Evolutionary conservation across 345 rosid genomes (phyloP).

Genomic region (Salix viminalis): DNA sequence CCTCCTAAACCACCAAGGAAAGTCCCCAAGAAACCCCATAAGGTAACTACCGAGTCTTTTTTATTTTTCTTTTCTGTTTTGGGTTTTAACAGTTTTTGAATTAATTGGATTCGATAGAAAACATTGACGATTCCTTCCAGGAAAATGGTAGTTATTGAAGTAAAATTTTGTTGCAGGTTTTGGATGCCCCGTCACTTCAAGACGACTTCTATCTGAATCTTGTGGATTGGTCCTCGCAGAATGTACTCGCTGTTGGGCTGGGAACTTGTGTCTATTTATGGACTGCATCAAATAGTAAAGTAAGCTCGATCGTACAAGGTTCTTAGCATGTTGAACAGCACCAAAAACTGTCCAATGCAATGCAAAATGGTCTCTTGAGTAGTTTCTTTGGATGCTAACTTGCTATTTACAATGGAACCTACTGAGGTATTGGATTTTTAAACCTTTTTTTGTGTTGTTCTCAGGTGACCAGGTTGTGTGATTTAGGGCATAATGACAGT

Average conservation of each 20-base stretch:
- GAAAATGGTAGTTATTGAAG: neutral
- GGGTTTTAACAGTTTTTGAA: neutral
- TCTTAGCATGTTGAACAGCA: neutral
- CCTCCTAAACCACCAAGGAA: slow-evolving; percentile 86
- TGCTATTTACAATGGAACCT: neutral
- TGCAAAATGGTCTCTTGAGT: neutral
- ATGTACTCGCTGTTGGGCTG: slow-evolving; percentile 90
- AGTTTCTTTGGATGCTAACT: neutral
- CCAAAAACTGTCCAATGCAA: neutral
- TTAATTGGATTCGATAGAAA: neutral
- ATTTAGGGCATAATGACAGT: slow-evolving; percentile 77
- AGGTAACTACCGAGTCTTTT: slow-evolving; percentile 39
- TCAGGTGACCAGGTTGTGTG: slow-evolving; percentile 93
- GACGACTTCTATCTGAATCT: slow-evolving; percentile 96
- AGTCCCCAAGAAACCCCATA: slow-evolving; percentile 94
- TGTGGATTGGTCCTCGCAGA: slow-evolving; percentile 98
- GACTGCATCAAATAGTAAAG: slow-evolving; percentile 96
- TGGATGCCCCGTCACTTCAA: slow-evolving; percentile 97
- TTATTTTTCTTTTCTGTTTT: too few species aligned
- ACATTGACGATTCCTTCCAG: neutral
- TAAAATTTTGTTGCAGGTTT: slow-evolving; percentile 49
- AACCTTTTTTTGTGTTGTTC: neutral
- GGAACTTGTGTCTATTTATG: slow-evolving; percentile 95
- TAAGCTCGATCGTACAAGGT: slow-evolving; percentile 26
- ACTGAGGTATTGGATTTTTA: neutral